A percentile compares a stretch with the other conserved stretches of the same genome.
These are phyloP conservation scores for Nitzschia putrida DNA, from an alignment of 108 stramenopile species.

Conservation along the genomic window DNA sequence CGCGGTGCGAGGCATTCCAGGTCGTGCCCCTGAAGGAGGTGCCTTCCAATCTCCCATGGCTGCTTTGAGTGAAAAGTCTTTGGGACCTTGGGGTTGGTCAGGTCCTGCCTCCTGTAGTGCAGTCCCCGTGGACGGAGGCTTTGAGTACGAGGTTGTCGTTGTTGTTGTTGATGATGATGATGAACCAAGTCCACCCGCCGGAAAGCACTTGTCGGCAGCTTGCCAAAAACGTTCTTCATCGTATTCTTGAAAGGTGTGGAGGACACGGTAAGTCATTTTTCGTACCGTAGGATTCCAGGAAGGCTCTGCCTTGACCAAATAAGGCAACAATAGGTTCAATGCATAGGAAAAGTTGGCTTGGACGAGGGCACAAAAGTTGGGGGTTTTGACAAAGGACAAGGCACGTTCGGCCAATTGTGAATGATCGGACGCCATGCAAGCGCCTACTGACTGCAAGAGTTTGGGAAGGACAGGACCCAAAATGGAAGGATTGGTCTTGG, in stretches of 20 bases:
- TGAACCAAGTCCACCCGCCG: background rate
- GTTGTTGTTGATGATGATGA: too few relatives aligned
- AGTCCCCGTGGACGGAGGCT: background rate
- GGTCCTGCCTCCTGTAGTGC: background rate
- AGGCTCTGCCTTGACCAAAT: slow-evolving; percentile 50
- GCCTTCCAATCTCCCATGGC: slow-evolving; percentile 75
- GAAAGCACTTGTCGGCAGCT: slow-evolving; percentile 10
- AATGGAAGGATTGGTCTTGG: slow-evolving; percentile 26
- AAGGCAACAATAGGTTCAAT: slow-evolving; percentile 55
- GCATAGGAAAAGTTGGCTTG: slow-evolving; percentile 30
- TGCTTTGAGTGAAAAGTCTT: slow-evolving; percentile 54
- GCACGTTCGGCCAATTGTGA: slow-evolving; percentile 76
- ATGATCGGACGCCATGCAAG: slow-evolving; percentile 79
- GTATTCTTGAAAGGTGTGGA: slow-evolving; percentile 38
- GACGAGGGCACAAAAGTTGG: slow-evolving; percentile 50
- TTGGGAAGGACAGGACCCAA: slow-evolving; percentile 18
- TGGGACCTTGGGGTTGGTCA: background rate
- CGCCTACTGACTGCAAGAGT: slow-evolving; percentile 35
- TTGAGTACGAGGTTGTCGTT: background rate
- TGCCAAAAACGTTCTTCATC: slow-evolving; percentile 28
- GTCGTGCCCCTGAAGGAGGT: slow-evolving; percentile 16
- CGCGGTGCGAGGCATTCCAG: background rate
- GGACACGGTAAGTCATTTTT: slow-evolving; percentile 78
- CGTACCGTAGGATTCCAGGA: slow-evolving; percentile 89
- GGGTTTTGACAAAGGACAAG: slow-evolving; percentile 66